Evolutionary conservation across 345 rosid genomes (phyloP).

Genomic region (Dovyalis caffra): DNA sequence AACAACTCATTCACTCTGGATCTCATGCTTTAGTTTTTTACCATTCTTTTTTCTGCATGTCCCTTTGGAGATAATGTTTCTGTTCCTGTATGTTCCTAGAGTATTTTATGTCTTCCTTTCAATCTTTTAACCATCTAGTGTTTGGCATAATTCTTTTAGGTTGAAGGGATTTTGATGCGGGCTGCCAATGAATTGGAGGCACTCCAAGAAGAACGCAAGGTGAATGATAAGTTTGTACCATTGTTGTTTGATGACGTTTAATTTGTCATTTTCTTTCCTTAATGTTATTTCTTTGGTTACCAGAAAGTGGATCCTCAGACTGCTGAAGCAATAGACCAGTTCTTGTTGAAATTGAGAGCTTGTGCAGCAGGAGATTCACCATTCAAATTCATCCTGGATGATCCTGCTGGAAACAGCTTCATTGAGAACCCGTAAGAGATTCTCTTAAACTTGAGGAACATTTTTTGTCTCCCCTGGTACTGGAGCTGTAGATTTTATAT

Average conservation of each 20-base stretch:
- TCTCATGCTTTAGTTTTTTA: too few species aligned
- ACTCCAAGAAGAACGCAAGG: constrained; percentile 94
- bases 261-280: not conserved
- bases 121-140: constrained; percentile 3
- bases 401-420: constrained; percentile 96
- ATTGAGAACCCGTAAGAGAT: constrained; percentile 85
- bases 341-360: constrained; percentile 73
- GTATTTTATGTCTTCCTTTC: not conserved
- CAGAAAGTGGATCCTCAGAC: constrained; percentile 88
- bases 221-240: constrained; percentile 18
- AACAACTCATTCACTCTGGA: not conserved
- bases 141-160: constrained; percentile 34
- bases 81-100: not conserved
- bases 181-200: constrained; percentile 83
- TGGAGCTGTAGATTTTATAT: too few species aligned
- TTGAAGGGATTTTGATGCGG: constrained; percentile 76
- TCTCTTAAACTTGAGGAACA: too few species aligned
- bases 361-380: constrained; percentile 64
- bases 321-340: constrained; percentile 85
- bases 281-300: constrained; percentile 11
- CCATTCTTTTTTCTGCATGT: not conserved
- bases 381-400: constrained; percentile 80
- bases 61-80: not conserved
- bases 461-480: too few species aligned
- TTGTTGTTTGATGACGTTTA: not conserved